These are phyloP conservation scores for Solanum arcanum DNA, from an alignment of 257 asterid species.

Conservation along the genomic window DNA sequence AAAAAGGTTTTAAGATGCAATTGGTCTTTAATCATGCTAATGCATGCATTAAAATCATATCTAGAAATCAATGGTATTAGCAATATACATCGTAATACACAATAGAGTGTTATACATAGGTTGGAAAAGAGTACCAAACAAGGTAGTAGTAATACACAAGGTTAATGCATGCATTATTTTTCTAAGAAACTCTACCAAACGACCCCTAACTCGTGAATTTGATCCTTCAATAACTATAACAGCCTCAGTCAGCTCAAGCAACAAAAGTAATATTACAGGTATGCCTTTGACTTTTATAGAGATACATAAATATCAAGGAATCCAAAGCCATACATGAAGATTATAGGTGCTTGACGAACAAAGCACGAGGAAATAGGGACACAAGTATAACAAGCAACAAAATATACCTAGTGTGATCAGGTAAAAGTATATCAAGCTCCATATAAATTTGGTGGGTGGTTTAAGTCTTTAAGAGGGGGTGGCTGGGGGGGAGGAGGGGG, in stretches of 20 bases:
- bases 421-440: background rate
- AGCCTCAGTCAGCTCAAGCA: background rate
- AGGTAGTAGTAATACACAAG: background rate
- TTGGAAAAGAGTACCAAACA: background rate
- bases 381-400: background rate
- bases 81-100: background rate
- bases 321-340: background rate
- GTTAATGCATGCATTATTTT: background rate
- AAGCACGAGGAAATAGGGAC: background rate
- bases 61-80: background rate
- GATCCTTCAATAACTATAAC: background rate
- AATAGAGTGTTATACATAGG: background rate
- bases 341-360: background rate
- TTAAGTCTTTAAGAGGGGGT: background rate
- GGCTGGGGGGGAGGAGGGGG: background rate
- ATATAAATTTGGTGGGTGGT: background rate
- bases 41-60: background rate
- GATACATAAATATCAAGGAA: background rate
- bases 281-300: background rate
- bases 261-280: background rate
- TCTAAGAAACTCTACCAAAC: background rate
- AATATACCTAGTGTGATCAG: background rate
- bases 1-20: background rate
- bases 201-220: background rate
- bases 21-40: background rate